phyloP scores from a whole-genome alignment of 2,329 filamentous ascomycete genomes.

The Pseudocercospora macadamiae region DNA sequence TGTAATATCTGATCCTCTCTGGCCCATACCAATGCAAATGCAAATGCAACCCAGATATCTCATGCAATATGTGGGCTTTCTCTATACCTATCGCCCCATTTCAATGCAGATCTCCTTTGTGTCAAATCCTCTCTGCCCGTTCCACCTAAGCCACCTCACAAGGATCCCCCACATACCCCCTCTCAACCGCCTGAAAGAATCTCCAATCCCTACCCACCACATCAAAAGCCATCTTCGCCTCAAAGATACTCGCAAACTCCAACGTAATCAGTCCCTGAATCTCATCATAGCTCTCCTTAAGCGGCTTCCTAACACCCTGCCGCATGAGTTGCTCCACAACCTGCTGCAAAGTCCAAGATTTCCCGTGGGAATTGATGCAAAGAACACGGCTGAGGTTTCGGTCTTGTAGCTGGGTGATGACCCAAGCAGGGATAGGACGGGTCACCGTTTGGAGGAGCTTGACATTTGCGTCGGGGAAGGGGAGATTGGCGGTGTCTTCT shows the following conservation, averaged over 20 bases:
- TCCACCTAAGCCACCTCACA: background rate
- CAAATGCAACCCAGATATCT: too few relatives aligned
- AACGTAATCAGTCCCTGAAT: constrained; percentile 5
- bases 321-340: constrained; percentile 10
- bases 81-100: background rate
- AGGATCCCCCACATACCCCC: constrained; percentile 11
- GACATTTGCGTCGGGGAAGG: background rate
- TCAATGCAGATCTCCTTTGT: background rate
- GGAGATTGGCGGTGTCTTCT: constrained; percentile 13
- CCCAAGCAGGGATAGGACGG: constrained; percentile 6
- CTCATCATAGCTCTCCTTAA: constrained; percentile 9
- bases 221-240: constrained; percentile 9
- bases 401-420: constrained; percentile 5
- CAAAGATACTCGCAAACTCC: constrained; percentile 17
- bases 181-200: constrained; percentile 7
- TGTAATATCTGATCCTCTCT: too few relatives aligned
- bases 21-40: too few relatives aligned
- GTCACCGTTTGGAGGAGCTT: constrained; percentile 14
- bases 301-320: background rate
- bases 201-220: background rate
- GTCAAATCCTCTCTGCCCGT: background rate
- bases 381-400: constrained; percentile 17
- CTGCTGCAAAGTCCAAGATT: background rate
- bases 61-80: too few relatives aligned
- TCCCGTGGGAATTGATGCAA: constrained; percentile 4